A percentile compares a stretch with the other conserved stretches of the same genome.
phyloP scores from a whole-genome alignment of 306 rosid species.

The Gillenia trifoliata region DNA sequence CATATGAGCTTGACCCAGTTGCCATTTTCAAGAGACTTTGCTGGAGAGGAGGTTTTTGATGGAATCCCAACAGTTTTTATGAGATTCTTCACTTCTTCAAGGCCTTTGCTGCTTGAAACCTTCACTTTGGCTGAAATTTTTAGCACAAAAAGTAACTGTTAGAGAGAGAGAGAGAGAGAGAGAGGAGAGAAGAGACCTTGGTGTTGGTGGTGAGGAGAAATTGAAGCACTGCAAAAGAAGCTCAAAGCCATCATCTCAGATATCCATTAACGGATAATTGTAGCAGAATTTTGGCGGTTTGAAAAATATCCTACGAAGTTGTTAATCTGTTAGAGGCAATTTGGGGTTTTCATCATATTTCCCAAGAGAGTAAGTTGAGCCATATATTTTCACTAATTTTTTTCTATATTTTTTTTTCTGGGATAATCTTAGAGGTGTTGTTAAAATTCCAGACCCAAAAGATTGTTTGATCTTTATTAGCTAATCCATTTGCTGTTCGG shows the following conservation, averaged over 20 bases:
- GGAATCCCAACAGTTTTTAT: slow-evolving; percentile 33
- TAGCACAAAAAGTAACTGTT: not conserved
- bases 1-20: slow-evolving; percentile 68
- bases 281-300: not conserved
- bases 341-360: not conserved
- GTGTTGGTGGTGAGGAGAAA: slow-evolving; percentile 20
- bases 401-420: too few relatives aligned
- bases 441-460: too few relatives aligned
- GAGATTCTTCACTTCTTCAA: slow-evolving; percentile 37
- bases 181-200: slow-evolving; percentile 17
- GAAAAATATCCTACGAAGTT: not conserved
- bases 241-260: slow-evolving; percentile 35
- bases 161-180: not conserved
- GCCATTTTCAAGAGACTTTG: slow-evolving; percentile 43
- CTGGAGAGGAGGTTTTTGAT: slow-evolving; percentile 44
- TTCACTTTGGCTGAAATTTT: slow-evolving; percentile 17
- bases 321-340: not conserved
- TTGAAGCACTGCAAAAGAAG: slow-evolving; percentile 16
- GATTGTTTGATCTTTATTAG: too few relatives aligned
- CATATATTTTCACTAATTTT: too few relatives aligned
- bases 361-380: not conserved
- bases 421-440: too few relatives aligned
- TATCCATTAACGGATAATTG: not conserved
- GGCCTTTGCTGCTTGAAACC: slow-evolving; percentile 12
- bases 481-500: too few relatives aligned